Base-by-base conservation (phyloP, 148 eudicot genomes). In the Camellia lanceoleosa region DNA sequence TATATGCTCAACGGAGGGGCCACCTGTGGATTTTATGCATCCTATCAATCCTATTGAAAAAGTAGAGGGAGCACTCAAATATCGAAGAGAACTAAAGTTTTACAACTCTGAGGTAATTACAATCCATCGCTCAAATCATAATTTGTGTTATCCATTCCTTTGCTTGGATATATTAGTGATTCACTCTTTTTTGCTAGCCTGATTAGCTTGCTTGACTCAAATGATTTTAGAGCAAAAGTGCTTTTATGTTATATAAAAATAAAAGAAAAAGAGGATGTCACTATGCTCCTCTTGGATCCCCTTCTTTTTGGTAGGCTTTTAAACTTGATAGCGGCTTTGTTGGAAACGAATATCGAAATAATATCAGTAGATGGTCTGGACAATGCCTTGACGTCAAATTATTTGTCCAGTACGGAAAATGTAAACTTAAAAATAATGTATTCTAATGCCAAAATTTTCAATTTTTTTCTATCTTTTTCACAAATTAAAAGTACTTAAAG, bases 11-110 rank as follows among this genome's bases (percentile, higher is more conserved):
- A 93, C 92, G 58, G 94, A 92, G 80, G 99, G 99, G 16, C 90
- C 92, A 14, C 80, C 92, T 41, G 98, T 96, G 78, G 97, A 96
- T 87, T 96, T 96, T 85, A 76, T 84, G 64, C 84, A 92, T 81
- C 99, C 99, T 51, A 80, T 92, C 69, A 96, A 96, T 81, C 98
- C 99, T 54, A 96, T 96, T 87, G 99, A 96, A 89, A 86, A 92
- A 85, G 82, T 96, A 61, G 92, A 92, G 80, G 99, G 95, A 77
- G 99, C 98, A 46, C 75, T 89, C 19, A 73, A 83, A 60, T 84
- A 84, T 74, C 86, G 75, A 71, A 73, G 98, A 86, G 94, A 93
- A 75, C 91, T 96, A 56, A 89, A 80, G 74, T 96, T 88, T 79
- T 96, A 96, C 84, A 96, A 96, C 80, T 92, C 98, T 10, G 95